Conservation (phyloP, 139 green algal genomes). For the Coccomyxa sp. region DNA sequence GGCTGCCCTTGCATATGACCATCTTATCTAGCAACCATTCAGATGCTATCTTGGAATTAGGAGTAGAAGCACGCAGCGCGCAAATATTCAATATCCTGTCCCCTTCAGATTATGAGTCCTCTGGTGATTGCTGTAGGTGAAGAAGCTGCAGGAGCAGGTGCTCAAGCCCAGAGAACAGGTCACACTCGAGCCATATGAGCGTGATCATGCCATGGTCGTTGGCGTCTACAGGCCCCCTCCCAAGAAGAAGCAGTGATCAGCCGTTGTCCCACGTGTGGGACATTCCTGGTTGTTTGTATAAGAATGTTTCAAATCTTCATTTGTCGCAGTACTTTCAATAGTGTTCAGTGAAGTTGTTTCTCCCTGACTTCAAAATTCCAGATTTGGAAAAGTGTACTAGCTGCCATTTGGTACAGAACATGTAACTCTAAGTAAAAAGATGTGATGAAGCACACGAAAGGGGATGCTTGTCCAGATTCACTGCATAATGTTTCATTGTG, state of each 20-base stretch:
- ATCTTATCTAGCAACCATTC: no score
- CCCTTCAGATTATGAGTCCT: background rate
- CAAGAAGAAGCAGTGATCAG: constrained; percentile 21
- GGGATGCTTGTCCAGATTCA: background rate
- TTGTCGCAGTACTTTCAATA: background rate
- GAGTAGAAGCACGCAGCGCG: no score
- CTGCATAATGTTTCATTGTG: background rate
- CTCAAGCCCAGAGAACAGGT: constrained; percentile 98
- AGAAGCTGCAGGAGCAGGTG: constrained; percentile 94
- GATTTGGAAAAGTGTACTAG: no score
- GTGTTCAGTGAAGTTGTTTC: background rate
- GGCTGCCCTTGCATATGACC: background rate
- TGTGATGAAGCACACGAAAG: no score
- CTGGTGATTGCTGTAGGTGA: constrained; percentile 45
- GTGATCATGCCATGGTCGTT: constrained; percentile 96
- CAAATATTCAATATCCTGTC: no score
- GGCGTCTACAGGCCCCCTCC: constrained; percentile 63
- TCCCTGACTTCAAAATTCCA: background rate
- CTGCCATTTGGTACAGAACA: no score
- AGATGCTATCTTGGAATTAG: no score
- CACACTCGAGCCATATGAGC: constrained; percentile 98
- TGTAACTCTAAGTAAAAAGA: background rate
- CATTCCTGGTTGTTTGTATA: background rate
- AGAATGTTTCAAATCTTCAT: background rate
- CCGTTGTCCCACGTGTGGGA: background rate